These are phyloP conservation scores for Caloboletus firmus DNA, from an alignment of 1,284 basidiomycete genomes.

Conservation along the genomic window DNA sequence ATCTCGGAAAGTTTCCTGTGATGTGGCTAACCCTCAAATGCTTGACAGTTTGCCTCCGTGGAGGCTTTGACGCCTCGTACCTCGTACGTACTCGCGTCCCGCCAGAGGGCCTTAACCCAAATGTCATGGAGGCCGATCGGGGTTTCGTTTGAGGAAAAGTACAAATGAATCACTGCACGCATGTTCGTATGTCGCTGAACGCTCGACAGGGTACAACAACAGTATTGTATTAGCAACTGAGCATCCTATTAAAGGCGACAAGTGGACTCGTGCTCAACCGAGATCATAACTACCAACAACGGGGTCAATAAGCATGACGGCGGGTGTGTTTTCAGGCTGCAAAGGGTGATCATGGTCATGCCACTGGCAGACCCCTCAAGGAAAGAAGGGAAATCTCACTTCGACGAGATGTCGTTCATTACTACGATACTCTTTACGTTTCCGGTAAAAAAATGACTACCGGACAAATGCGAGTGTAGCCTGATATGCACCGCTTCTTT, in stretches of 20 bases:
- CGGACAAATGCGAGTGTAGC: neutral
- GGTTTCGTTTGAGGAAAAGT: neutral
- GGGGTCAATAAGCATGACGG: neutral
- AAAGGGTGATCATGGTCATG: neutral
- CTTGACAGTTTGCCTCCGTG: constrained; percentile 15
- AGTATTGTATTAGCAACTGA: constrained; percentile 12
- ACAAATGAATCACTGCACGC: neutral
- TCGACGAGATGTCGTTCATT: neutral
- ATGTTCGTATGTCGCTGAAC: constrained; percentile 4
- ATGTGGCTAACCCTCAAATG: constrained; percentile 10
- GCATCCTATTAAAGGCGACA: constrained; percentile 10
- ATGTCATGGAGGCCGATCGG: constrained; percentile 6
- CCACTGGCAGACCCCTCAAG: neutral
- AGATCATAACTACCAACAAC: neutral
- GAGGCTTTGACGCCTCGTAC: neutral
- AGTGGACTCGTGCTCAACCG: constrained; percentile 1
- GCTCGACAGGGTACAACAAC: constrained; percentile 5
- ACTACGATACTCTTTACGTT: constrained; percentile 19
- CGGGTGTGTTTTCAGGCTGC: neutral
- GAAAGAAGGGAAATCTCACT: neutral
- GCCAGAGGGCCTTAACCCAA: constrained; percentile 5
- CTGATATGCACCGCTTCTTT: constrained; percentile 24
- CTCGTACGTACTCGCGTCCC: constrained; percentile 17
- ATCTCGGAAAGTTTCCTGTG: constrained; percentile 24
- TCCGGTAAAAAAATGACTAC: neutral